phyloP scores from a whole-genome alignment of 108 stramenopile genomes.

The Stephanodiscus minutulus region DNA sequence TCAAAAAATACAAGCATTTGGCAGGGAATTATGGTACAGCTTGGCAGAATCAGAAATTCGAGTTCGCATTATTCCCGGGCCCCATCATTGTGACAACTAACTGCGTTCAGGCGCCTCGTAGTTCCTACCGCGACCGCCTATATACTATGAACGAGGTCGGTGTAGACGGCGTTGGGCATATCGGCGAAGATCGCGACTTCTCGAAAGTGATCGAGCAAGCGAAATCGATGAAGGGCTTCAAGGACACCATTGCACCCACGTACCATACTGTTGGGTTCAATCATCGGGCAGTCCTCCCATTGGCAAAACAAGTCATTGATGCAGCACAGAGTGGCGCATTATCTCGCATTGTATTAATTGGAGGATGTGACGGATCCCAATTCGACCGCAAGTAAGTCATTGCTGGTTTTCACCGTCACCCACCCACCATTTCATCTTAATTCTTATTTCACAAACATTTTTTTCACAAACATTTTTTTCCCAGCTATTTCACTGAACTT shows the following conservation, averaged over 20 bases:
- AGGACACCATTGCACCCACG: conserved; percentile 58
- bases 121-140: conserved; percentile 70
- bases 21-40: conserved; percentile 82
- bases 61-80: conserved; percentile 75
- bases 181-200: conserved; percentile 67
- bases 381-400: conserved; percentile 61
- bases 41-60: conserved; percentile 88
- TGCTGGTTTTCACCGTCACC: not conserved
- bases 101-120: conserved; percentile 76
- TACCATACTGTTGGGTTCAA: conserved; percentile 81
- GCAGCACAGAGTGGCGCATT: conserved; percentile 64
- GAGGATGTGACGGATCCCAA: conserved; percentile 85
- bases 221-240: conserved; percentile 66
- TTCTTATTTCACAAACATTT: not conserved
- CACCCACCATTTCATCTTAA: not conserved
- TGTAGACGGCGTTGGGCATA: conserved; percentile 67
- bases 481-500: conserved; percentile 74
- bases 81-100: conserved; percentile 83
- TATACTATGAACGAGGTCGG: conserved; percentile 83
- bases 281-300: conserved; percentile 76
- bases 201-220: conserved; percentile 74
- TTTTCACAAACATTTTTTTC: not conserved
- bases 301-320: conserved; percentile 73
- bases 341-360: conserved; percentile 80
- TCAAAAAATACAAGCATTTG: conserved; percentile 74